phyloP scores from a whole-genome alignment of 164 flowering plant genomes.

The Cinnamomum chago region DNA sequence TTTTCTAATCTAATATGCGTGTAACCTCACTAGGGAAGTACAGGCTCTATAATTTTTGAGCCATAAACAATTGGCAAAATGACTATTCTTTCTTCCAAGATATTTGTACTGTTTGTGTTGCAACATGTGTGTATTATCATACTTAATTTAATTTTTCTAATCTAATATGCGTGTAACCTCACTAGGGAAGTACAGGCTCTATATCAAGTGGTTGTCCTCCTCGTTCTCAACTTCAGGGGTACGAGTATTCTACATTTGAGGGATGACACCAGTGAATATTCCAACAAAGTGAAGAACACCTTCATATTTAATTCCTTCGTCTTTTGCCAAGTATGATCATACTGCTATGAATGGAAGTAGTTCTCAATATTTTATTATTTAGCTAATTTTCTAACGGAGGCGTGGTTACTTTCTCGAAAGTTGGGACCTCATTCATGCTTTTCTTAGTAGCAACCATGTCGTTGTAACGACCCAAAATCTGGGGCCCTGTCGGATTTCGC shows the following conservation, averaged over 20 bases:
- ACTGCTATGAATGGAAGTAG: not conserved
- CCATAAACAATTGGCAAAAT: not conserved
- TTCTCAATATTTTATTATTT: not conserved
- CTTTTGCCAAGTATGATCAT: slow-evolving; percentile 70
- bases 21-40: slow-evolving; percentile 1
- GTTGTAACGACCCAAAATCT: no score
- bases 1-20: no score
- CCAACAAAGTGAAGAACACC: slow-evolving; percentile 64
- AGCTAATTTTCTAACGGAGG: not conserved
- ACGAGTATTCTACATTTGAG: slow-evolving; percentile 37
- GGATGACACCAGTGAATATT: slow-evolving; percentile 22
- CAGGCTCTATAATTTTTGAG: slow-evolving; percentile 89
- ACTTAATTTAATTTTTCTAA: no score
- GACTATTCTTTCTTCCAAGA: no score
- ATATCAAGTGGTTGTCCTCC: slow-evolving; percentile 80
- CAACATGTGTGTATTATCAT: no score
- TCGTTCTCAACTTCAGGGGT: slow-evolving; percentile 66
- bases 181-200: slow-evolving; percentile 47
- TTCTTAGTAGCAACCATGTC: no score
- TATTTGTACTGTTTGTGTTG: no score
- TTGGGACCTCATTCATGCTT: not conserved
- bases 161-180: not conserved
- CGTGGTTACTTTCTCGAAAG: not conserved
- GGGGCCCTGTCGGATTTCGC: no score
- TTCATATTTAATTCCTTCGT: slow-evolving; percentile 87